Conservation (phyloP, 2,329 filamentous ascomycete species). For the Clathrospora elynae region DNA sequence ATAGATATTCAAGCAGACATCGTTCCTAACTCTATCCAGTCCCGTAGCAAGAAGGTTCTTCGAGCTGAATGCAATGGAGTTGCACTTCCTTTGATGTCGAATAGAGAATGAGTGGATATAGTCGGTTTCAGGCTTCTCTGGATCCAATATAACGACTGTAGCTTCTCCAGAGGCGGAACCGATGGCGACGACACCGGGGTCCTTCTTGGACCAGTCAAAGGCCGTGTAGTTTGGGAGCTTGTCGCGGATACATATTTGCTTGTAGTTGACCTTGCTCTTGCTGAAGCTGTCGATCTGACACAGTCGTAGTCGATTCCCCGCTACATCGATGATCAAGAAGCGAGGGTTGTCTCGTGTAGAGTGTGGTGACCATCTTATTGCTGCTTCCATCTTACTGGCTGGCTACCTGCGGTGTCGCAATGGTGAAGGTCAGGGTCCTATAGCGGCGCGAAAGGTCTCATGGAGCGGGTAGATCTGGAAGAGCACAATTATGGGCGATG, state of each 20-base stretch:
- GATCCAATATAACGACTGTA: conserved; percentile 73
- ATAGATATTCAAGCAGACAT: conserved; percentile 82
- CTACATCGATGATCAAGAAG: conserved; percentile 67
- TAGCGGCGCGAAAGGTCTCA: neutral
- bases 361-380: conserved; percentile 67
- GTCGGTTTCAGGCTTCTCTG: conserved; percentile 55
- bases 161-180: conserved; percentile 77
- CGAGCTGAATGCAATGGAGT: conserved; percentile 79
- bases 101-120: conserved; percentile 68
- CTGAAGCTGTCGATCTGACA: conserved; percentile 55
- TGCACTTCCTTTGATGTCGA: conserved; percentile 77
- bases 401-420: conserved; percentile 5
- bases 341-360: conserved; percentile 58
- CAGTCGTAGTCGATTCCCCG: conserved; percentile 62
- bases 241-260: conserved; percentile 58
- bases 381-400: conserved; percentile 59
- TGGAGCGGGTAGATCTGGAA: neutral
- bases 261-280: conserved; percentile 55
- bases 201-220: conserved; percentile 67
- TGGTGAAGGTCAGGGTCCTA: conserved; percentile 1
- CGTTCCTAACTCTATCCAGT: conserved; percentile 78
- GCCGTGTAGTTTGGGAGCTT: conserved; percentile 66
- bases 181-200: conserved; percentile 72
- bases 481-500: neutral
- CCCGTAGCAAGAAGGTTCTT: conserved; percentile 75